phyloP scores from a whole-genome alignment of 2,329 filamentous ascomycete genomes.

The Cladophialophora chaetospira region DNA sequence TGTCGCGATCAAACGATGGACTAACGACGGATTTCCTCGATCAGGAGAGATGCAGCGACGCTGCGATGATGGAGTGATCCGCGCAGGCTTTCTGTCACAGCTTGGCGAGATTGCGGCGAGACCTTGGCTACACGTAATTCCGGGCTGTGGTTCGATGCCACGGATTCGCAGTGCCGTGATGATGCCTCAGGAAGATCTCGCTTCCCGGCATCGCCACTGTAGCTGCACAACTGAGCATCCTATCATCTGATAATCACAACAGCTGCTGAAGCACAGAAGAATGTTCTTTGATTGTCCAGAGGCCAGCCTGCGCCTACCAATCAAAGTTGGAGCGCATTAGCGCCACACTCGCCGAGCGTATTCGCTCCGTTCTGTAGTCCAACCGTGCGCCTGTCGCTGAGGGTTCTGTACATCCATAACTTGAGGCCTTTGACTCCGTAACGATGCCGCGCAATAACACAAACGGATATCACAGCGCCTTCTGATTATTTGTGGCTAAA shows the following conservation, averaged over 20 bases:
- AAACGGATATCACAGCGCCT: background rate
- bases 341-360: conserved; percentile 5
- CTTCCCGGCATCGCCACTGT: background rate
- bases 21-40: too few relatives aligned
- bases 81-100: background rate
- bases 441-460: background rate
- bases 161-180: conserved; percentile 1
- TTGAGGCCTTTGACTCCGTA: background rate
- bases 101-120: background rate
- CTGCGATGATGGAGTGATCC: too few relatives aligned
- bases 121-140: conserved; percentile 23
- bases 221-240: background rate
- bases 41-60: too few relatives aligned
- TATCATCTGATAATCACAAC: background rate
- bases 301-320: too few relatives aligned
- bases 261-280: background rate
- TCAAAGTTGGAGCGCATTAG: too few relatives aligned
- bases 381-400: conserved; percentile 2
- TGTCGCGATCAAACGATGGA: too few relatives aligned
- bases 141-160: background rate
- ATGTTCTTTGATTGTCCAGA: background rate
- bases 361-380: background rate
- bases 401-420: background rate
- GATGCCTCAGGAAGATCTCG: background rate
- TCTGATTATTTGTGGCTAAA: too few relatives aligned